Percentiles rank a stretch among this genome's conserved stretches.
phyloP scores from a whole-genome alignment of 768 basidiomycete species.

The Cystofilobasidium macerans region DNA sequence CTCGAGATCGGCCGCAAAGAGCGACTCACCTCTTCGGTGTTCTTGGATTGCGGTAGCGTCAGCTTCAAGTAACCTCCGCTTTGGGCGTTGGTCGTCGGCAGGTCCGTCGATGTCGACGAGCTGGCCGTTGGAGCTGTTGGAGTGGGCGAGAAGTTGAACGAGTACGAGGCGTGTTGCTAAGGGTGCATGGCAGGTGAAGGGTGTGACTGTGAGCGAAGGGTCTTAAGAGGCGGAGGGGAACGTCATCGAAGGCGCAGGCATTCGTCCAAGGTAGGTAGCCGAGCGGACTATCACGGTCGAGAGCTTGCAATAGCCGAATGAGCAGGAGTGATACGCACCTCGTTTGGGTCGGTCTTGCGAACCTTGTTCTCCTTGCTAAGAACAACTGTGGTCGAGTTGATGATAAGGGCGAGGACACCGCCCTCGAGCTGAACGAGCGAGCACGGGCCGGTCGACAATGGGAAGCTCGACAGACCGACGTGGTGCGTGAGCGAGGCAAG shows the following conservation, averaged over 20 bases:
- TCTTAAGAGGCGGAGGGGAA: background rate
- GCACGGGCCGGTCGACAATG: conserved; percentile 23
- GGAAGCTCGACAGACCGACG: conserved; percentile 18
- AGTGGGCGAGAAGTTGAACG: conserved; percentile 18
- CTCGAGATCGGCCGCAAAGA: no score
- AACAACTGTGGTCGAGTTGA: conserved; percentile 18
- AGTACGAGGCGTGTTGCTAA: conserved; percentile 23
- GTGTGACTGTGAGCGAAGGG: no score
- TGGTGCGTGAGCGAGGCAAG: conserved; percentile 19
- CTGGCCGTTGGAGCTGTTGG: background rate
- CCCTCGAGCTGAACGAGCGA: conserved; percentile 15
- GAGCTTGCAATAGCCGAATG: background rate
- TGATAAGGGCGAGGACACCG: conserved; percentile 9
- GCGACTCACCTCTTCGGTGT: conserved; percentile 14
- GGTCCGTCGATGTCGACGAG: background rate
- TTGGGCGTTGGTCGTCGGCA: conserved; percentile 11
- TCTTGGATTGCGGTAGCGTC: conserved; percentile 17
- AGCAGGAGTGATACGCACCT: background rate
- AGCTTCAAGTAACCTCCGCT: conserved; percentile 23
- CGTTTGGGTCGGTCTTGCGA: conserved; percentile 21
- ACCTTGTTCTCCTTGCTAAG: conserved; percentile 23
- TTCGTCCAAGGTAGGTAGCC: no score
- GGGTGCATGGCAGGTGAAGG: background rate
- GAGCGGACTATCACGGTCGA: no score
- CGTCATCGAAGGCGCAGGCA: background rate